Conservation (phyloP, 805 yeast species). For the Cyberlindnera sargentensis region DNA sequence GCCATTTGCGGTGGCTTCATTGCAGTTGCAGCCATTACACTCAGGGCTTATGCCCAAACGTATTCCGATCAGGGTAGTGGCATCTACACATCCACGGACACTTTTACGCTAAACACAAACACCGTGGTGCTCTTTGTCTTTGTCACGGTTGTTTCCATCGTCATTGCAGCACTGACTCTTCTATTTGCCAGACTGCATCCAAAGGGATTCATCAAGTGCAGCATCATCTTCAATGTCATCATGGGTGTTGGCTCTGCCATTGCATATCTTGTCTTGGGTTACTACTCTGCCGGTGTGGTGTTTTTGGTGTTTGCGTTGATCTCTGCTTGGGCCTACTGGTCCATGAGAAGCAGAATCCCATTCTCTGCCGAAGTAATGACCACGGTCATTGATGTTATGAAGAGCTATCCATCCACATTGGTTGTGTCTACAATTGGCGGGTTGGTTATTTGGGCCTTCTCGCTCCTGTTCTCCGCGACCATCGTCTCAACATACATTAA, state of each 20-base stretch:
- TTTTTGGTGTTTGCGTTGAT: constrained; percentile 58
- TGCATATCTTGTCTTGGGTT: constrained; percentile 56
- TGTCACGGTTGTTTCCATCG: constrained; percentile 51
- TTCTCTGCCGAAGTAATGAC: constrained; percentile 64
- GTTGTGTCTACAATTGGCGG: constrained; percentile 55
- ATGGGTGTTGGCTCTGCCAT: constrained; percentile 73
- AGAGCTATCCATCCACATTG: constrained; percentile 61
- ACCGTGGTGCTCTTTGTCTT: constrained; percentile 67
- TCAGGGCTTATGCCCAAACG: constrained; percentile 54
- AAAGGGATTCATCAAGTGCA: constrained; percentile 55
- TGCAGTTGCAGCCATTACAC: constrained; percentile 60
- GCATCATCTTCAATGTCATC: constrained; percentile 59
- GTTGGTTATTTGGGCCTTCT: constrained; percentile 52
- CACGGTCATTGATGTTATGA: constrained; percentile 73
- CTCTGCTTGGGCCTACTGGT: constrained; percentile 68
- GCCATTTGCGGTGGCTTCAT: constrained; percentile 56
- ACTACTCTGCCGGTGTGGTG: constrained; percentile 78
- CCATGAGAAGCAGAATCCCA: constrained; percentile 64
- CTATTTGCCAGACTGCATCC: constrained; percentile 60
- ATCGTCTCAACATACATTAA: constrained; percentile 75
- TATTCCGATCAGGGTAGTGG: constrained; percentile 53
- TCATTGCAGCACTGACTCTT: constrained; percentile 50
- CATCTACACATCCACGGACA: constrained; percentile 44
- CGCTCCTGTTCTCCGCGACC: constrained; percentile 57
- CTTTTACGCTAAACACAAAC: constrained; percentile 68